Evolutionary conservation across 2,329 filamentous ascomycete genomes (phyloP).

Genomic region (Cercospora sp.): DNA sequence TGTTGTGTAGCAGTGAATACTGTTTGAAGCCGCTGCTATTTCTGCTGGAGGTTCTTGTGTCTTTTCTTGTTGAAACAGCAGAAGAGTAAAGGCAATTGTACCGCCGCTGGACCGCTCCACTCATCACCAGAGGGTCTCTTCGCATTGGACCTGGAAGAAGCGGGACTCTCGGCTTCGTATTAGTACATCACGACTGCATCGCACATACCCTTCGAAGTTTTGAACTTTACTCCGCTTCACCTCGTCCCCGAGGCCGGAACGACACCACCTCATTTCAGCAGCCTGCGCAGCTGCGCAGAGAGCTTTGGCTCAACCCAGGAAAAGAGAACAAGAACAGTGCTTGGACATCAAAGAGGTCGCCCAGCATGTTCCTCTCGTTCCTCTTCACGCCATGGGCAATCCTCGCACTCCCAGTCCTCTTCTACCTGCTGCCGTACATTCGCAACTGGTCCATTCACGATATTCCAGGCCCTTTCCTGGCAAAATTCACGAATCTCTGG

Average conservation of each 20-base stretch:
- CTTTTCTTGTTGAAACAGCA: background rate
- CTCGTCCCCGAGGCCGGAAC: background rate
- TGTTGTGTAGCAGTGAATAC: background rate
- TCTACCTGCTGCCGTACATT: conserved; percentile 62
- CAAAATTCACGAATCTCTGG: conserved; percentile 77
- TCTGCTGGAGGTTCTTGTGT: background rate
- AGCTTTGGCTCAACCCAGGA: background rate
- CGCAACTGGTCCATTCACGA: conserved; percentile 56
- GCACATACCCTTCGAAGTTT: background rate
- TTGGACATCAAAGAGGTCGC: background rate
- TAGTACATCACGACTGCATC: background rate
- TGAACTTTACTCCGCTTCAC: background rate
- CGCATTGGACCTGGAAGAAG: conserved; percentile 1
- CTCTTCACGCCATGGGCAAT: conserved; percentile 51
- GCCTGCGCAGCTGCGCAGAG: background rate
- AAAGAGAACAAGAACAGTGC: background rate
- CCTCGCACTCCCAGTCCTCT: conserved; percentile 53
- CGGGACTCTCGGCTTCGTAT: conserved; percentile 2
- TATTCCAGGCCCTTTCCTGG: conserved; percentile 65
- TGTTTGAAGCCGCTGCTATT: background rate
- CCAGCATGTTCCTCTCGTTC: conserved; percentile 42
- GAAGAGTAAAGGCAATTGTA: background rate
- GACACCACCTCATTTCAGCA: background rate
- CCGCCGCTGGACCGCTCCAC: conserved; percentile 4
- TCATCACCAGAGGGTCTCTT: background rate